Conservation (phyloP, 345 rosid species). For the Citrus australasica region DNA sequence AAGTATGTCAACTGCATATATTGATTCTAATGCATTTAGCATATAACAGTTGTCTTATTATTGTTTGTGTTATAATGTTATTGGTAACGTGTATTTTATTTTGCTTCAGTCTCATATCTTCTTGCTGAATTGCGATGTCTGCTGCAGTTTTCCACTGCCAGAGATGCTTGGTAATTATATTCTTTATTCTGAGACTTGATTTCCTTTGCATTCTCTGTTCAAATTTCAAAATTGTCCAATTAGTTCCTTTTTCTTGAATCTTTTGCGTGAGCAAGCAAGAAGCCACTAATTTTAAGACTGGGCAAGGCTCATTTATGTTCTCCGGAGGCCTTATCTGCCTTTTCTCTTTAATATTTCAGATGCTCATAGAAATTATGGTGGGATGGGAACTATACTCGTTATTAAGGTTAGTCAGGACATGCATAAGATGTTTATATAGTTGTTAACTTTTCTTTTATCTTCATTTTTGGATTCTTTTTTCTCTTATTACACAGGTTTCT, state of each 20-base stretch:
- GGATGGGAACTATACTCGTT: slow-evolving; percentile 84
- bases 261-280: neutral
- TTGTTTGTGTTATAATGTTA: neutral
- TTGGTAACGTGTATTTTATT: slow-evolving; percentile 3
- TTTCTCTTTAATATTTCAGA: slow-evolving; percentile 41
- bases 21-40: neutral
- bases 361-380: slow-evolving; percentile 74
- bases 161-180: slow-evolving; percentile 71
- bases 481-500: slow-evolving; percentile 51
- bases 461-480: neutral
- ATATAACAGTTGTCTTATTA: neutral
- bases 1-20: neutral
- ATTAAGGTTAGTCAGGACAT: slow-evolving; percentile 59
- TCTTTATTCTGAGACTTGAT: neutral
- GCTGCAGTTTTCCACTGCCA: slow-evolving; percentile 90
- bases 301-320: neutral
- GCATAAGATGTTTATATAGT: slow-evolving; percentile 4
- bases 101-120: slow-evolving; percentile 79
- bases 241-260: neutral
- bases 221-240: neutral
- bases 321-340: slow-evolving; percentile 5
- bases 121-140: slow-evolving; percentile 91
- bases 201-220: neutral
- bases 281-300: neutral
- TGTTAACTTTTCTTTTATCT: neutral